Evolutionary conservation across 2,329 filamentous ascomycete species (phyloP).

Genomic region (Dactylonectria macrodidyma): DNA sequence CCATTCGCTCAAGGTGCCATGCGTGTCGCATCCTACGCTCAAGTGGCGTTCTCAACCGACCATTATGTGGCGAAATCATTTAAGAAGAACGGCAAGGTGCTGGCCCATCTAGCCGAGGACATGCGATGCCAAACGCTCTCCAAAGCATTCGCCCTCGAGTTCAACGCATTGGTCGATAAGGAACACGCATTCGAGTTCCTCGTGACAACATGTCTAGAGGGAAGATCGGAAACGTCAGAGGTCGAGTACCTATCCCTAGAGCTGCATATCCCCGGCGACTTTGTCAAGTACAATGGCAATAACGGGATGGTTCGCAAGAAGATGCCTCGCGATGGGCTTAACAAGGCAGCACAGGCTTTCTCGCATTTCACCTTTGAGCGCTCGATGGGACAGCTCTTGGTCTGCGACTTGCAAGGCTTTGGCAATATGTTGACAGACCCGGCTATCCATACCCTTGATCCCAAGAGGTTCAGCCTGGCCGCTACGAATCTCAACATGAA

Average conservation of each 20-base stretch:
- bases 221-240: conserved; percentile 20
- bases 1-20: conserved; percentile 48
- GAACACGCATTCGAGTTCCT: conserved; percentile 49
- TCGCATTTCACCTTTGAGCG: conserved; percentile 60
- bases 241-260: conserved; percentile 52
- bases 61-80: conserved; percentile 56
- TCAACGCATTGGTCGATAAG: conserved; percentile 50
- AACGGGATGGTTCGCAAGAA: conserved; percentile 46
- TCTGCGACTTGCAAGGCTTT: conserved; percentile 56
- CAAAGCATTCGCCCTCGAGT: conserved; percentile 58
- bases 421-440: conserved; percentile 55
- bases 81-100: conserved; percentile 35
- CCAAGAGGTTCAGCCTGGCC: conserved; percentile 50
- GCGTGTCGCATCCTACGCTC: conserved; percentile 55
- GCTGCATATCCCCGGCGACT: conserved; percentile 51
- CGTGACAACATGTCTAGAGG: conserved; percentile 51
- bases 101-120: conserved; percentile 54
- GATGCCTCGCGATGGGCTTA: conserved; percentile 39
- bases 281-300: no score
- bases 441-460: conserved; percentile 54
- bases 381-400: conserved; percentile 53
- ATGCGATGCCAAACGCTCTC: conserved; percentile 58
- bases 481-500: conserved; percentile 52
- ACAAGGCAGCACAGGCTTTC: conserved; percentile 56
- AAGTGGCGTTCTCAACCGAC: conserved; percentile 45